Evolutionary conservation across 169 alveolate genomes (phyloP).

Genomic region (Plasmodium vivax): DNA sequence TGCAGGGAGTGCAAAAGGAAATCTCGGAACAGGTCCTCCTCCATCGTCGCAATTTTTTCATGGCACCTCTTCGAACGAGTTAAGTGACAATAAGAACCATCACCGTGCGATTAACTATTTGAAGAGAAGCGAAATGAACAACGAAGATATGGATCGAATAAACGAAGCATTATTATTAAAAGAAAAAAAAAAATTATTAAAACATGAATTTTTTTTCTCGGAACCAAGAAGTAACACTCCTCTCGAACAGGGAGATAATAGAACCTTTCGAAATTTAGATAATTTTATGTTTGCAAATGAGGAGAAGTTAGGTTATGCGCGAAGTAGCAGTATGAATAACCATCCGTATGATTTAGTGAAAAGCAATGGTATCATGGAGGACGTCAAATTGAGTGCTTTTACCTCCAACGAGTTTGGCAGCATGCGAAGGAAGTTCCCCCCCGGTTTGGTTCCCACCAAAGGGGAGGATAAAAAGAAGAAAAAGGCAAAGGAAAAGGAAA

Average conservation of each 20-base stretch:
- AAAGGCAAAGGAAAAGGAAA: neutral
- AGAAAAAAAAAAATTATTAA: constrained; percentile 18
- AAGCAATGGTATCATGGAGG: neutral
- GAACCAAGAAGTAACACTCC: neutral
- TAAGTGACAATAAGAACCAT: neutral
- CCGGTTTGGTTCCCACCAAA: neutral
- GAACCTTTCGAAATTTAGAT: neutral
- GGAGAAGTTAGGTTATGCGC: constrained; percentile 14
- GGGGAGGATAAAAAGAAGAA: constrained; percentile 25
- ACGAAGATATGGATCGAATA: neutral
- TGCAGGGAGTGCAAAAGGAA: neutral
- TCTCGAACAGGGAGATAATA: neutral
- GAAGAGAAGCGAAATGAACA: constrained; percentile 20
- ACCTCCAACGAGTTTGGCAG: constrained; percentile 6
- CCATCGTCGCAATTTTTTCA: neutral
- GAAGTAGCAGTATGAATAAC: neutral
- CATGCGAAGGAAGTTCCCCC: neutral
- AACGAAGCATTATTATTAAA: constrained; percentile 24
- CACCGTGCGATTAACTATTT: neutral
- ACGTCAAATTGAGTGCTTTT: neutral
- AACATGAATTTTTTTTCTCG: constrained; percentile 27
- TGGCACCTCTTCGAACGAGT: neutral
- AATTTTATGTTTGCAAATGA: constrained; percentile 30
- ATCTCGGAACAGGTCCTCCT: neutral
- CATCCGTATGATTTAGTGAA: constrained; percentile 1